Evolutionary conservation across 139 green algal genomes (phyloP), one percentile per base, ranked within the genome.

Genomic region (Haematococcus lacustris): DNA sequence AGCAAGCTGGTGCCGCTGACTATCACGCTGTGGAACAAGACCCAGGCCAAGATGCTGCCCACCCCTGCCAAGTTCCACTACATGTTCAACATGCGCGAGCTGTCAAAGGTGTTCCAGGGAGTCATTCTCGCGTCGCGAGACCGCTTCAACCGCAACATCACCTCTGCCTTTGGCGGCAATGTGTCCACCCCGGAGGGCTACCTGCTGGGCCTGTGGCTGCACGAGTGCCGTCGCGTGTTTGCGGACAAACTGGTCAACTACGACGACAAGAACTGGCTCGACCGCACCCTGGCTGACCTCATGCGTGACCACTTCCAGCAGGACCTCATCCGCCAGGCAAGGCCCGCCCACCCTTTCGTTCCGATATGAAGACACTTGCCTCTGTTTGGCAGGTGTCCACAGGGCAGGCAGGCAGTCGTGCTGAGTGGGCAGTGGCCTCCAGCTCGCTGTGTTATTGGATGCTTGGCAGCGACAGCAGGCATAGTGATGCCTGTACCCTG

Each of bases 51-150:
- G 76, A 93, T 98, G 90, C 84, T 97, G 74, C 93, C 93, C 51
- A 97, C 93, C 39, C 93, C 93, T 7, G 90, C 91, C 75, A 96
- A 96, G 82, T 96, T 97, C 80, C 93, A 97, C 85, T 98, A 98
- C 83, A 78, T 92, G 2, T 98, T 97, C 89, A 97, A 94, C 83
- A 91, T 98, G 88, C 86, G 91, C 26, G 93, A 98, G 83, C 84
- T 98, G 41, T 94, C 87, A 53, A 94, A 93, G 81, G 91, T 96
- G 4, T 92, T 93, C 80, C 81, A 93, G 66, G 93, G 93, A n/a
- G 76, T 98, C 62, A 89, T 98, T 66, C 84, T 97, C 65, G 91
- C 91, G 1, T 68, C 67, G 0, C 81, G 86, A 32, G 86, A 91
- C 76, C 78, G 83, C 76, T 85, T 85, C 73, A 77, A 77, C 75